Percentiles rank a stretch among this genome's conserved stretches.
phyloP scores from a whole-genome alignment of 306 rosid genomes.

The Dalbergia oliveri region DNA sequence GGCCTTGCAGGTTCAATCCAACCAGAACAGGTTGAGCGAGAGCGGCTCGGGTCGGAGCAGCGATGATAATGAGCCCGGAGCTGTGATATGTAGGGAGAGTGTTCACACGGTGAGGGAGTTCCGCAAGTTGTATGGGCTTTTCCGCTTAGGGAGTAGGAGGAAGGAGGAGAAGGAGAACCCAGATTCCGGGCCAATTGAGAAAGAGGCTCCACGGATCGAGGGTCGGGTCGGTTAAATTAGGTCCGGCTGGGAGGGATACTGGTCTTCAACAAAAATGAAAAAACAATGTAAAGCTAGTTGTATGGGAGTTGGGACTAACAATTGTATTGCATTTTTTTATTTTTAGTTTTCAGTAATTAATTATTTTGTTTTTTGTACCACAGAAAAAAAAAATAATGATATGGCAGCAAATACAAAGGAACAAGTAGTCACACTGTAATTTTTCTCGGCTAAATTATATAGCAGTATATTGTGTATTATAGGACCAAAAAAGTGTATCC shows the following conservation, averaged over 20 bases:
- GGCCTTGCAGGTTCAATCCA: conserved; percentile 78
- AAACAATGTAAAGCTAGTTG: conserved; percentile 38
- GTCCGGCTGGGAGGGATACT: not conserved
- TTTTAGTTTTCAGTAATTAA: not conserved
- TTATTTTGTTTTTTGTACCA: conserved; percentile 13
- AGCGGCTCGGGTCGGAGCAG: conserved; percentile 66
- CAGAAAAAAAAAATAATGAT: conserved; percentile 14
- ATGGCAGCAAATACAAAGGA: not conserved
- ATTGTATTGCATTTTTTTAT: not conserved
- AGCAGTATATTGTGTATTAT: not conserved
- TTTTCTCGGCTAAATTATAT: not conserved
- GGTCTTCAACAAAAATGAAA: not conserved
- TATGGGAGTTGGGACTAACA: conserved; percentile 22
- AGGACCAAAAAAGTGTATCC: conserved; percentile 1
- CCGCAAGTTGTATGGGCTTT: conserved; percentile 81
- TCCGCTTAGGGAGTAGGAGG: conserved; percentile 74
- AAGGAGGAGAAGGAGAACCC: conserved; percentile 56
- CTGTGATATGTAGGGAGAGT: conserved; percentile 64
- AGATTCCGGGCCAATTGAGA: conserved; percentile 51
- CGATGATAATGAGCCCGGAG: conserved; percentile 51
- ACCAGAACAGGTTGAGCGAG: conserved; percentile 42
- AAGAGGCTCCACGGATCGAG: conserved; percentile 46
- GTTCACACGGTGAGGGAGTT: conserved; percentile 78
- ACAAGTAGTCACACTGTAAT: not conserved
- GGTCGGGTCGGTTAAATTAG: conserved; percentile 33